These are phyloP conservation scores for Neohortaea acidophila DNA, from an alignment of 495 filamentous ascomycete species.

Conservation along the genomic window DNA sequence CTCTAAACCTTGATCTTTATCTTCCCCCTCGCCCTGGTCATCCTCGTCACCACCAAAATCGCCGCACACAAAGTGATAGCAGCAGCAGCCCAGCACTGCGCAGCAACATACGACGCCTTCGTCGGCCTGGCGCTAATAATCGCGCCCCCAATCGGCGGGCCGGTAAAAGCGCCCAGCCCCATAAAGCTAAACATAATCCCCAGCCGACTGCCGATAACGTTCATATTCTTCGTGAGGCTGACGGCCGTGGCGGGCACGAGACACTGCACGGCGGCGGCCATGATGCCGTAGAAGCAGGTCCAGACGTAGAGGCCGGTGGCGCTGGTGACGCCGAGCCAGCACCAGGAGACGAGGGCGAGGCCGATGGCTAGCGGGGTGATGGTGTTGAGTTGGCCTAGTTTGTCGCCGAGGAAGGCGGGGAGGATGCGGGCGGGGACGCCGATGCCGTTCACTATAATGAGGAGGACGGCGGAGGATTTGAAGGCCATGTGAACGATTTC, in stretches of 20 bases:
- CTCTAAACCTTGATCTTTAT: constrained; percentile 1
- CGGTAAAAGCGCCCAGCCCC: constrained; percentile 23
- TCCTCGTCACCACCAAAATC: constrained; percentile 1
- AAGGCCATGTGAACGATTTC: constrained; percentile 20
- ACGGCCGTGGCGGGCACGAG: constrained; percentile 23
- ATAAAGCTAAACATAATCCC: constrained; percentile 28
- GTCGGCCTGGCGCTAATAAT: constrained; percentile 17
- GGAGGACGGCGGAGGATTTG: constrained; percentile 17
- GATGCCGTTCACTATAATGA: constrained; percentile 27
- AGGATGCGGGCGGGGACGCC: constrained; percentile 25
- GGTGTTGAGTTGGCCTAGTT: constrained; percentile 23
- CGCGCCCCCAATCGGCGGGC: constrained; percentile 26
- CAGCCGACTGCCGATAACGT: constrained; percentile 23
- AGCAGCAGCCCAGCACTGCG: constrained; percentile 23
- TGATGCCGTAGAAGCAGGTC: constrained; percentile 22
- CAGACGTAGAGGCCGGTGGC: constrained; percentile 20
- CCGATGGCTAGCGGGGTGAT: constrained; percentile 22
- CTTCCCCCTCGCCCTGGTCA: constrained; percentile 8
- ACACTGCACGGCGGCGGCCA: constrained; percentile 22
- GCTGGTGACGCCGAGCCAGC: constrained; percentile 22
- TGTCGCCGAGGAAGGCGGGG: constrained; percentile 24
- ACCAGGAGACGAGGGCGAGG: constrained; percentile 19
- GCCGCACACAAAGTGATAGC: constrained; percentile 12
- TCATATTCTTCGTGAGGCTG: constrained; percentile 24
- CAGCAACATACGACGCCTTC: constrained; percentile 21